These are phyloP conservation scores for Aspergillus pseudoviridinutans DNA, from an alignment of 2,329 filamentous ascomycete genomes.

Conservation along the genomic window DNA sequence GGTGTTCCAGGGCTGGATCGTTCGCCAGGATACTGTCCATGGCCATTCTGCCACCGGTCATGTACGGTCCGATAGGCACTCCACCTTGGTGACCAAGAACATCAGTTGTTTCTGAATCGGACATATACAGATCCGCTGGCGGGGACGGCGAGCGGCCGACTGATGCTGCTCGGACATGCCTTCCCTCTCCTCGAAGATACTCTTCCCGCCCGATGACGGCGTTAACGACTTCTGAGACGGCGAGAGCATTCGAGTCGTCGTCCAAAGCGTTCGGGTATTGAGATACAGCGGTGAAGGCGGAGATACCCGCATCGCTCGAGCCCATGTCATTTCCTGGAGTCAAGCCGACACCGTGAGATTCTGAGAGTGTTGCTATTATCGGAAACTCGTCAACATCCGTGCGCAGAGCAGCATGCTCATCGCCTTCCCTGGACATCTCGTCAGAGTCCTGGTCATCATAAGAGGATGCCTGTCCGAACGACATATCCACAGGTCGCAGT, in stretches of 20 bases:
- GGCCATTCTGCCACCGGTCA: slow-evolving; percentile 9
- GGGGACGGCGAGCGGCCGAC: slow-evolving; percentile 10
- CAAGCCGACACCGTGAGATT: background rate
- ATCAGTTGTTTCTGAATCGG: slow-evolving; percentile 24
- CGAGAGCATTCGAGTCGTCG: slow-evolving; percentile 15
- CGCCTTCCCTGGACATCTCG: background rate
- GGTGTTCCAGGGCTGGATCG: slow-evolving; percentile 12
- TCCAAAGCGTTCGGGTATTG: slow-evolving; percentile 22
- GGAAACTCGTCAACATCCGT: background rate
- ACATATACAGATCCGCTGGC: slow-evolving; percentile 16
- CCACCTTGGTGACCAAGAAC: slow-evolving; percentile 17
- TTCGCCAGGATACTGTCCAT: slow-evolving; percentile 17
- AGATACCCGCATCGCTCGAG: slow-evolving; percentile 19
- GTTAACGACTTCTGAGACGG: slow-evolving; percentile 26
- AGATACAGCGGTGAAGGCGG: slow-evolving; percentile 28
- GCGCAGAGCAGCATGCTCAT: background rate
- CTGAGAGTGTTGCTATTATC: background rate
- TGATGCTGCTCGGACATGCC: background rate
- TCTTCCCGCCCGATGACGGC: slow-evolving; percentile 20
- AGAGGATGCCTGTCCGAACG: slow-evolving; percentile 5
- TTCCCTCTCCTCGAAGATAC: slow-evolving; percentile 1
- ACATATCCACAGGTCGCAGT: slow-evolving; percentile 4
- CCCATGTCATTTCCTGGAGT: background rate
- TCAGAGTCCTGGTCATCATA: background rate
- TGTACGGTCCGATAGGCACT: slow-evolving; percentile 16